Evolutionary conservation across 1,139 yeast genomes (phyloP), one percentile per base, ranked within the genome.

Genomic region (Yamadazyma dendronema): DNA sequence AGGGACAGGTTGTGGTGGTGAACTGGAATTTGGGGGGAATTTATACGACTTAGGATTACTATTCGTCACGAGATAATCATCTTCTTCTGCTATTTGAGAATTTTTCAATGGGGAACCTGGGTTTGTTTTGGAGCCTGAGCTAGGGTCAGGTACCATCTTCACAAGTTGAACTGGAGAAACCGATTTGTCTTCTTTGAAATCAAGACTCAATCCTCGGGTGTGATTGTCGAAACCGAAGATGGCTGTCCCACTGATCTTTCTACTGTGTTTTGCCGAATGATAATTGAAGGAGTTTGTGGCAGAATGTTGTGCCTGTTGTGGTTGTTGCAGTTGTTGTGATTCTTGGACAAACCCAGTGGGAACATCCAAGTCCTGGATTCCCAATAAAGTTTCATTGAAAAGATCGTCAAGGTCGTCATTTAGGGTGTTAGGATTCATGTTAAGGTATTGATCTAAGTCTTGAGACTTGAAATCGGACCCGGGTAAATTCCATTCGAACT

Each of bases 191-290:
- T 58, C 50, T 4, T 60, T 53, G 5, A 65, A 36, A 1, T 78
- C 78, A n/a, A 75, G 58, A 1, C 78, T 70, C 17, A 78, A 53
- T 22, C 72, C 79, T 37, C 75, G 66, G 44, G 68, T 74, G 52
- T 79, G 84, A 36, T 72, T 75, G 2, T 67, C 59, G 46, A 74
- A 79, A 0, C 85, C 85, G 53, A 79, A 79, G 27, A 79, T 79
- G 6, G 84, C 84, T 1, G 85, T 79, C 7, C 84, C 85, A 57
- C 82, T 76, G 23, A 59, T 55, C 41, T 67, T 66, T 34, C 75
- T 52, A 33, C 62, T 52, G 41, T 70, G 76, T 24, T 37, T 48
- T 8, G 44, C 44, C 19, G 39, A 37, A 30, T 46, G 45, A 26
- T 37, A 43, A 35, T 40, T 38, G 30, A 34, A 40, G 1, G 52